These are phyloP conservation scores for Aschersonia sp. DNA, from an alignment of 2,329 filamentous ascomycete species.

Conservation along the genomic window DNA sequence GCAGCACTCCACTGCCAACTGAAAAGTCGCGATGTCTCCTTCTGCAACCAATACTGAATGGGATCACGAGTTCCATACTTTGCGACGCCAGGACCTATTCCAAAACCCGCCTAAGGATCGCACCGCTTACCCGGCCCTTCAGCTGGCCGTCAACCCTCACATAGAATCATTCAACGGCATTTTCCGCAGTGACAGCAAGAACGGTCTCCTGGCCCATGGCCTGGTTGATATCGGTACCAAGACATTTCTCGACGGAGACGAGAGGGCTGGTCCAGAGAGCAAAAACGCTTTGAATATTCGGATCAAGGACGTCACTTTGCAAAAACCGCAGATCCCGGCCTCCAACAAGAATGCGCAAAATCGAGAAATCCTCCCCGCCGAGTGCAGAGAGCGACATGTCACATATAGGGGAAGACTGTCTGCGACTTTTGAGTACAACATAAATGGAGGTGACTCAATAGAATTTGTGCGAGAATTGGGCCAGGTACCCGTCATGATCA, in stretches of 20 bases:
- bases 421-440: slow-evolving; percentile 67
- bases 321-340: slow-evolving; percentile 65
- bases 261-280: slow-evolving; percentile 38
- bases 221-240: slow-evolving; percentile 84
- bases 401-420: slow-evolving; percentile 81
- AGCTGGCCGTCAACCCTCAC: slow-evolving; percentile 77
- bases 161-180: slow-evolving; percentile 92
- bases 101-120: slow-evolving; percentile 74
- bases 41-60: slow-evolving; percentile 54
- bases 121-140: slow-evolving; percentile 75
- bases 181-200: slow-evolving; percentile 54
- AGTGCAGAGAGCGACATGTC: slow-evolving; percentile 86
- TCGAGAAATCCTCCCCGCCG: slow-evolving; percentile 76
- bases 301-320: slow-evolving; percentile 68
- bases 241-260: slow-evolving; percentile 71
- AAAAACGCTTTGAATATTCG: slow-evolving; percentile 67
- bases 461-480: slow-evolving; percentile 78
- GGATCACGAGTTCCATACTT: slow-evolving; percentile 74
- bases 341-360: slow-evolving; percentile 74
- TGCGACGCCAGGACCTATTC: slow-evolving; percentile 80
- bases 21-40: slow-evolving; percentile 31
- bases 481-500: slow-evolving; percentile 83
- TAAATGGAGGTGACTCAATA: slow-evolving; percentile 76
- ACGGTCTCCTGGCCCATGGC: slow-evolving; percentile 50
- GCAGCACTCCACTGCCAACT: slow-evolving; percentile 1